These are phyloP conservation scores for Bipolaris zeicola DNA, from an alignment of 2,329 filamentous ascomycete genomes.

Conservation along the genomic window DNA sequence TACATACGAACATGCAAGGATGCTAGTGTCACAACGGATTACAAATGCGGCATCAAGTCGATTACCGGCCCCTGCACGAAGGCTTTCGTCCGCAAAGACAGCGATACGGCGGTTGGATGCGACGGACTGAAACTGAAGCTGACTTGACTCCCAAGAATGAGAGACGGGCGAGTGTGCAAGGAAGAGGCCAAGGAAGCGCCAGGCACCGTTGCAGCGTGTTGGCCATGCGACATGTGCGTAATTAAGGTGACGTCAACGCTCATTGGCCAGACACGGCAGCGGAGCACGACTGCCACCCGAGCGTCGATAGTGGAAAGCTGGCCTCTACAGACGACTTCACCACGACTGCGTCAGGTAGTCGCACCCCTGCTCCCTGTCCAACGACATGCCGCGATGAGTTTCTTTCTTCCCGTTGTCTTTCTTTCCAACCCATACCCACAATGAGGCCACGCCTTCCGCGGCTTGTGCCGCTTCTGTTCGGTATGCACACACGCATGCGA, in stretches of 20 bases:
- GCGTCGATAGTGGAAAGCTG: constrained; percentile 40
- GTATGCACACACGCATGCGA: constrained; percentile 27
- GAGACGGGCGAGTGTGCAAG: not conserved
- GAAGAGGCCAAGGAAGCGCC: not conserved
- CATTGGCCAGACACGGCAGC: constrained; percentile 33
- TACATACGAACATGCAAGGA: constrained; percentile 17
- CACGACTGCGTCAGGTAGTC: constrained; percentile 18
- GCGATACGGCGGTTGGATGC: not conserved
- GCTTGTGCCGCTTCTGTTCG: constrained; percentile 45
- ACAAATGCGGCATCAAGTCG: constrained; percentile 28
- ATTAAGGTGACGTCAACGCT: constrained; percentile 33
- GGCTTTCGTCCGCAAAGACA: constrained; percentile 18
- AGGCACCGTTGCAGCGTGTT: constrained; percentile 8
- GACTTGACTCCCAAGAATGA: not conserved
- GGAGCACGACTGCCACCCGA: constrained; percentile 25
- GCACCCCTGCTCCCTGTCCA: constrained; percentile 19
- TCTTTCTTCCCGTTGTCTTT: constrained; percentile 18
- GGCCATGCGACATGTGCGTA: constrained; percentile 6
- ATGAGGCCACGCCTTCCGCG: constrained; percentile 46
- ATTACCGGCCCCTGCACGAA: constrained; percentile 10
- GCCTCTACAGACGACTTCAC: constrained; percentile 39
- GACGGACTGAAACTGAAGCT: not conserved
- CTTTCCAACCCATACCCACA: constrained; percentile 21
- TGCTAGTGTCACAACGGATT: constrained; percentile 16
- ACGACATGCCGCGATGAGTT: constrained; percentile 42